phyloP scores from a whole-genome alignment of 352 stramenopile genomes.

The Phytophthora megakarya region DNA sequence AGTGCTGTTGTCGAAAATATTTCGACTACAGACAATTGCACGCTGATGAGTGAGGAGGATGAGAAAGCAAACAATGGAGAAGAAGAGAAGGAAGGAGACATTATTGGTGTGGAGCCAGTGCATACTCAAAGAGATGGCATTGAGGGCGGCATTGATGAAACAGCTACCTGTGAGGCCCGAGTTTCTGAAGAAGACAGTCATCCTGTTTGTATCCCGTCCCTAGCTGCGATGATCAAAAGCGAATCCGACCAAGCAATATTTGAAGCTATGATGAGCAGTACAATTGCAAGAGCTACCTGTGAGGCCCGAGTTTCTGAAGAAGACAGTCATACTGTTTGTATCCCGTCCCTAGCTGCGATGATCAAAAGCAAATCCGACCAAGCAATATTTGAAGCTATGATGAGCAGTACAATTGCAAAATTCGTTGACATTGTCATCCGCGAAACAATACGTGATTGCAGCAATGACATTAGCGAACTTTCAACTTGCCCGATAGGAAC shows the following conservation, averaged over 20 bases:
- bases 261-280: conserved; percentile 27
- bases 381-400: conserved; percentile 32
- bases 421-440: conserved; percentile 20
- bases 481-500: no score
- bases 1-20: neutral
- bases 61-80: neutral
- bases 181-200: neutral
- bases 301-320: no score
- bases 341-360: neutral
- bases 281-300: conserved; percentile 12
- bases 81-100: neutral
- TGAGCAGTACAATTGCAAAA: conserved; percentile 25
- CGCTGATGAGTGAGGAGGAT: neutral
- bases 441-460: conserved; percentile 28
- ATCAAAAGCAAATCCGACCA: conserved; percentile 32
- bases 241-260: conserved; percentile 36
- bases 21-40: neutral
- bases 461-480: conserved; percentile 5
- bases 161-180: neutral
- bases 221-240: conserved; percentile 19
- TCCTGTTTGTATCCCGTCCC: neutral
- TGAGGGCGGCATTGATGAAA: neutral
- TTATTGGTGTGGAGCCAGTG: neutral
- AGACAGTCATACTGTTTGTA: no score
- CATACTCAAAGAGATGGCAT: neutral